phyloP scores from a whole-genome alignment of 768 basidiomycete species.

The Leccinum rimulosum region DNA sequence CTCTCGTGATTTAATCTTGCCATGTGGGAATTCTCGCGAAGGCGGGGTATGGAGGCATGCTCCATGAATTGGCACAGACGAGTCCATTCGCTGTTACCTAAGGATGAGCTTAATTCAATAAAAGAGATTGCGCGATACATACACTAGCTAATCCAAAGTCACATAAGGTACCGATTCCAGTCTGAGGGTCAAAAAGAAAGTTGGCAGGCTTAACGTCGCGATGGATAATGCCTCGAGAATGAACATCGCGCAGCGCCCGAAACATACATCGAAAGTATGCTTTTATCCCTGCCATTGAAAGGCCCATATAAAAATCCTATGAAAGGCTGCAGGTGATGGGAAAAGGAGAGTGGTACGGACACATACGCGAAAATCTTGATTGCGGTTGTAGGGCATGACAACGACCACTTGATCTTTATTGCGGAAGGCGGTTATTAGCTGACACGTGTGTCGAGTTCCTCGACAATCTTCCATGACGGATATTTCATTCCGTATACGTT shows the following conservation, averaged over 20 bases:
- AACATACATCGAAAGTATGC: slow-evolving; percentile 90
- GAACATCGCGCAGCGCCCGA: slow-evolving; percentile 85
- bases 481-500: slow-evolving; percentile 90
- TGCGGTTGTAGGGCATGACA: slow-evolving; percentile 89
- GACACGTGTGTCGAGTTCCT: slow-evolving; percentile 83
- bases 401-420: slow-evolving; percentile 89
- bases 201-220: slow-evolving; percentile 98
- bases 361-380: slow-evolving; percentile 91
- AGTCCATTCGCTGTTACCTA: slow-evolving; percentile 52
- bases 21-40: slow-evolving; percentile 63
- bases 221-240: slow-evolving; percentile 84
- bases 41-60: slow-evolving; percentile 79
- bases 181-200: slow-evolving; percentile 87
- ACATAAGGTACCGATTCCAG: slow-evolving; percentile 80
- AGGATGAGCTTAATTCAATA: slow-evolving; percentile 3
- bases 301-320: slow-evolving; percentile 73
- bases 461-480: slow-evolving; percentile 83
- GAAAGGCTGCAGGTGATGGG: slow-evolving; percentile 5
- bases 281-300: slow-evolving; percentile 77
- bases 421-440: slow-evolving; percentile 93
- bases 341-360: neutral
- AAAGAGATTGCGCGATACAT: slow-evolving; percentile 28
- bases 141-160: slow-evolving; percentile 97
- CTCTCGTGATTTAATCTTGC: slow-evolving; percentile 44
- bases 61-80: slow-evolving; percentile 41